Percentiles rank a stretch among this genome's conserved stretches.
phyloP scores from a whole-genome alignment of 441 rosid species.

The Omphalea diandra region DNA sequence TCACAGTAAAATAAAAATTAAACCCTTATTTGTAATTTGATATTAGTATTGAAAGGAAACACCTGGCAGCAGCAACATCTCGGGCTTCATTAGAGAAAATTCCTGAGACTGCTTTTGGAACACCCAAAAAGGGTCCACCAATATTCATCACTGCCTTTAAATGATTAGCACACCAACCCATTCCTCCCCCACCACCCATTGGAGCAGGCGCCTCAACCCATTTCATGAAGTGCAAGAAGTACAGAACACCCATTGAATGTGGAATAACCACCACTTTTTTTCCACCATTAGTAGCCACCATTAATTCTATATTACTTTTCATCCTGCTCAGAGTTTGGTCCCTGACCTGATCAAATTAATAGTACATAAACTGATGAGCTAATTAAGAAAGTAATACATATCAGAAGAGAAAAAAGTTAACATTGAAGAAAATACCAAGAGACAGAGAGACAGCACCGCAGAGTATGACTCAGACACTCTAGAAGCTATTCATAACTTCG shows the following conservation, averaged over 20 bases:
- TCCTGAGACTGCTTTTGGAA: constrained; percentile 85
- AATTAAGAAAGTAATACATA: not conserved
- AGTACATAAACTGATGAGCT: not conserved
- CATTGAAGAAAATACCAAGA: not conserved
- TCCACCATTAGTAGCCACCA: constrained; percentile 83
- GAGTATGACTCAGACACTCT: not conserved
- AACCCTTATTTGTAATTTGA: not conserved
- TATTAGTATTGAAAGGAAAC: not conserved
- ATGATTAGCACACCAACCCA: constrained; percentile 91
- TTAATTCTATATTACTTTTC: constrained; percentile 79
- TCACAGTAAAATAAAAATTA: not conserved
- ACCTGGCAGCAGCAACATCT: constrained; percentile 97
- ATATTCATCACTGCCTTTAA: constrained; percentile 90
- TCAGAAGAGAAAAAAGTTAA: not conserved
- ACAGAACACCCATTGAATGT: constrained; percentile 96
- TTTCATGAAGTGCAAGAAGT: constrained; percentile 95
- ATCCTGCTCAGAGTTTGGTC: constrained; percentile 87
- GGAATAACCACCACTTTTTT: constrained; percentile 86
- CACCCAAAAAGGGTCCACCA: constrained; percentile 93
- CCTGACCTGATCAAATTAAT: constrained; percentile 59
- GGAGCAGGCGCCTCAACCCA: constrained; percentile 99
- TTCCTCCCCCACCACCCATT: constrained; percentile 95
- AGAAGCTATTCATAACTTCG: no score
- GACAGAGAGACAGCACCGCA: not conserved
- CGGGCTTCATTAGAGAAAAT: constrained; percentile 92